Evolutionary conservation across 2,329 filamentous ascomycete genomes (phyloP).

Genomic region (Alternaria triticimaculans): DNA sequence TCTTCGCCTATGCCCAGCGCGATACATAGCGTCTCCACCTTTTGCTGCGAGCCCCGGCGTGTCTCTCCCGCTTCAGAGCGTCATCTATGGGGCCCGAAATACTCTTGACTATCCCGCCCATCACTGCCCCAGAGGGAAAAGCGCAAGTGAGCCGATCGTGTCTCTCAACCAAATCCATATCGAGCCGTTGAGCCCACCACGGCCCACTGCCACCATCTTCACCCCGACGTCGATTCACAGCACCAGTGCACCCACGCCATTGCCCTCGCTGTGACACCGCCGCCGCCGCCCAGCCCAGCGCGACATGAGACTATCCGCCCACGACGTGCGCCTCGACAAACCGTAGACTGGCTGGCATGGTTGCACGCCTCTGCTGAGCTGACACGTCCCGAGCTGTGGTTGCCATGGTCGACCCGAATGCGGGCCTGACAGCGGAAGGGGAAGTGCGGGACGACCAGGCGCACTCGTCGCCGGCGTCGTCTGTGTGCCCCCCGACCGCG

Average conservation of each 20-base stretch:
- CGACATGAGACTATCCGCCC: conserved; percentile 39
- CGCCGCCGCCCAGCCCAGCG: conserved; percentile 10
- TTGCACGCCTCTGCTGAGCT: conserved; percentile 38
- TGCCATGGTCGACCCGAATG: conserved; percentile 40
- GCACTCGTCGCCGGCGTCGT: conserved; percentile 31
- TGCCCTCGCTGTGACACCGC: conserved; percentile 3
- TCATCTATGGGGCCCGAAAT: conserved; percentile 25
- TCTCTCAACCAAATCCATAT: conserved; percentile 26
- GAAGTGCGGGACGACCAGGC: conserved; percentile 15
- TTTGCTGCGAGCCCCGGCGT: conserved; percentile 12
- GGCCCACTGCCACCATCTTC: background rate
- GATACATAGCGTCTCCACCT: conserved; percentile 18
- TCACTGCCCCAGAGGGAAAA: conserved; percentile 18
- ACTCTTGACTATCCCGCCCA: conserved; percentile 15
- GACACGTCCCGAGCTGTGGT: conserved; percentile 32
- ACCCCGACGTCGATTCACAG: background rate
- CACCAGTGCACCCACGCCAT: conserved; percentile 1
- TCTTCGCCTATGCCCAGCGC: conserved; percentile 3
- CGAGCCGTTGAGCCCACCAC: conserved; percentile 18
- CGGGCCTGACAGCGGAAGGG: conserved; percentile 32
- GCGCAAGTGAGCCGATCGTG: conserved; percentile 21
- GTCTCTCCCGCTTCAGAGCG: conserved; percentile 21
- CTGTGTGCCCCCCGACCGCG: conserved; percentile 34
- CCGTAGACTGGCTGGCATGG: conserved; percentile 37
- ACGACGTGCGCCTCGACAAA: conserved; percentile 18